Conservation (phyloP, 805 yeast genomes). For the Phaffomyces thermotolerans region DNA sequence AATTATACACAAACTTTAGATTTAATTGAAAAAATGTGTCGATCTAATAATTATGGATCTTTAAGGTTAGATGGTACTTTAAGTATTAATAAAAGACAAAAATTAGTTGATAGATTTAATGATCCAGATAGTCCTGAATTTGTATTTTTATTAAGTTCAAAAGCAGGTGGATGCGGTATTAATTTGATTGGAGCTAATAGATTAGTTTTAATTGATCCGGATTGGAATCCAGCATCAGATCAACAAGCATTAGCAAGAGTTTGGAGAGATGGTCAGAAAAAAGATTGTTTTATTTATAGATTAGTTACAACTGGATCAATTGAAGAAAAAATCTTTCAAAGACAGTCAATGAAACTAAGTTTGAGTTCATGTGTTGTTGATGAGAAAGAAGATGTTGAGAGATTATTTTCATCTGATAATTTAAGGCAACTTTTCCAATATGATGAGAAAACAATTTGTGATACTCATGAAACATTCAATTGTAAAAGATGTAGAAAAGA, state of each 20-base stretch:
- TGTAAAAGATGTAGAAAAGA: constrained; percentile 66
- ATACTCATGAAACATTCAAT: constrained; percentile 87
- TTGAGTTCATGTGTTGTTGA: constrained; percentile 95
- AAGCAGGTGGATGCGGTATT: constrained; percentile 99
- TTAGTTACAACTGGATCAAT: constrained; percentile 92
- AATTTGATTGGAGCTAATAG: constrained; percentile 95
- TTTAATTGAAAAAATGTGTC: constrained; percentile 79
- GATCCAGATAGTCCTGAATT: constrained; percentile 86
- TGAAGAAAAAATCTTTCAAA: constrained; percentile 92
- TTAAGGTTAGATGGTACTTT: constrained; percentile 88
- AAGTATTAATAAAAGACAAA: constrained; percentile 88
- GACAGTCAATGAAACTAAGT: constrained; percentile 91
- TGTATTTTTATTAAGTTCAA: constrained; percentile 81
- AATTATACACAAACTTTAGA: constrained; percentile 94
- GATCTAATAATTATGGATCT: constrained; percentile 64
- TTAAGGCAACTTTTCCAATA: constrained; percentile 69
- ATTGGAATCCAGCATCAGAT: constrained; percentile 98
- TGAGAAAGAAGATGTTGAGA: constrained; percentile 90
- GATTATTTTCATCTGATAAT: constrained; percentile 80
- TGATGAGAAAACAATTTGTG: constrained; percentile 62
- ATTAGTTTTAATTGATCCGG: constrained; percentile 78
- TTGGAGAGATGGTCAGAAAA: constrained; percentile 98
- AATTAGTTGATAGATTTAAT: constrained; percentile 83
- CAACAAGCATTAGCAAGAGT: constrained; percentile 97
- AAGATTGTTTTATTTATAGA: constrained; percentile 90